Conservation (phyloP, 1,284 basidiomycete species). For the Ustilago loliicola region DNA sequence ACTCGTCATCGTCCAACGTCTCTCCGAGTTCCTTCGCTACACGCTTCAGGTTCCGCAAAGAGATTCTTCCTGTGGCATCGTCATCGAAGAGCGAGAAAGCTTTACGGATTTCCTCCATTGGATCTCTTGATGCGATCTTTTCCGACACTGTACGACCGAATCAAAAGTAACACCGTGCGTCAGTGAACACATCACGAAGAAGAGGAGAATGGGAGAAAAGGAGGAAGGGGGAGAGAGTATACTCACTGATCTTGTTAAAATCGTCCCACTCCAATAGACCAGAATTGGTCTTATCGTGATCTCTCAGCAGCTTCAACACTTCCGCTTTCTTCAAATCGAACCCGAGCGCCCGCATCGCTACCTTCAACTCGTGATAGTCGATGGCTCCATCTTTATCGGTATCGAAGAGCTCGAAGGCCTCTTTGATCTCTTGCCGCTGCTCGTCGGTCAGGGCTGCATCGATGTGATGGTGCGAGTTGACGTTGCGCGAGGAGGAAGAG, state of each 20-base stretch:
- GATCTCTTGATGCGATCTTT: constrained; percentile 90
- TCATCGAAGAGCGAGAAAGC: constrained; percentile 98
- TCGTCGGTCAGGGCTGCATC: constrained; percentile 80
- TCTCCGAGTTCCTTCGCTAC: constrained; percentile 99
- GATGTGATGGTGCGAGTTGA: constrained; percentile 38
- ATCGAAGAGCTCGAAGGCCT: constrained; percentile 99
- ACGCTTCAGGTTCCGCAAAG: constrained; percentile 86
- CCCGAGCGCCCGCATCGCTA: constrained; percentile 96
- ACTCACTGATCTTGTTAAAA: constrained; percentile 95
- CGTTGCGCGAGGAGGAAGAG: constrained; percentile 30
- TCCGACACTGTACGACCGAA: constrained; percentile 82
- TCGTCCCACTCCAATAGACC: constrained; percentile 95
- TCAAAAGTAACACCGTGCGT: not conserved
- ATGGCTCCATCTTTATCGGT: constrained; percentile 93
- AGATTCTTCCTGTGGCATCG: constrained; percentile 94
- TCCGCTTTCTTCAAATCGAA: constrained; percentile 99
- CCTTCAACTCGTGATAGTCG: constrained; percentile 95
- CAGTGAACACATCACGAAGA: too few relatives aligned
- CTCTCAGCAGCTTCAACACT: constrained; percentile 91
- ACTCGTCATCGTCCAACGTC: constrained; percentile 92
- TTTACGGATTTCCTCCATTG: constrained; percentile 93
- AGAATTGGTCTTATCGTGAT: constrained; percentile 89
- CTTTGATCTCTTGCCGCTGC: constrained; percentile 96
- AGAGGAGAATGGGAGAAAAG: too few relatives aligned
- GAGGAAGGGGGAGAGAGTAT: too few relatives aligned